phyloP scores from a whole-genome alignment of 495 filamentous ascomycete genomes.

The Penicillium flavigenum region DNA sequence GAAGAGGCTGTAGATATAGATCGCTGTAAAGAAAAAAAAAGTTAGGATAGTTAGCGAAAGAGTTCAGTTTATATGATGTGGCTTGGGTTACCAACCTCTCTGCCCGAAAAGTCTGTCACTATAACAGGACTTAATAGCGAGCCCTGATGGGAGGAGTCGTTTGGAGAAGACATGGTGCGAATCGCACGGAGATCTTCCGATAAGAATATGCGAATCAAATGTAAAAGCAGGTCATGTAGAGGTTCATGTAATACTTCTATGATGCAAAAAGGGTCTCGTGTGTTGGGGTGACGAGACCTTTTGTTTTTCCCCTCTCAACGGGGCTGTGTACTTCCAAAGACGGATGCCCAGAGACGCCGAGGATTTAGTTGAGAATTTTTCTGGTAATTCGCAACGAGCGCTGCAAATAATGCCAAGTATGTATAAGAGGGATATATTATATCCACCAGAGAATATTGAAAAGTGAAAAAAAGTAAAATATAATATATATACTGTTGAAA shows the following conservation, averaged over 20 bases:
- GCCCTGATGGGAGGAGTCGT: conserved; percentile 18
- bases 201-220: neutral
- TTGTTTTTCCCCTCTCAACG: neutral
- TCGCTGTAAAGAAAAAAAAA: conserved; percentile 10
- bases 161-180: conserved; percentile 25
- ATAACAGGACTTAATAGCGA: conserved; percentile 21
- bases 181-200: conserved; percentile 7
- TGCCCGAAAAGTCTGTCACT: conserved; percentile 21
- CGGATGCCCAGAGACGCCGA: conserved; percentile 13
- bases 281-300: neutral
- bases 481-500: neutral
- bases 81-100: conserved; percentile 24
- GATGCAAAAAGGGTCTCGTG: neutral
- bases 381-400: conserved; percentile 5
- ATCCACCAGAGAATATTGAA: neutral
- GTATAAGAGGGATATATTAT: neutral
- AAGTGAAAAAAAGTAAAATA: neutral
- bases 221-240: neutral
- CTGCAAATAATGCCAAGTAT: conserved; percentile 4
- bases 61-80: conserved; percentile 1
- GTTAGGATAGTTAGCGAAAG: conserved; percentile 6
- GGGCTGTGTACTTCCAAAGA: conserved; percentile 11
- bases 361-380: neutral
- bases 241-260: neutral
- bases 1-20: conserved; percentile 26